A percentile compares a stretch with the other conserved stretches of the same genome.
Evolutionary conservation across 805 yeast species (phyloP).

Genomic region (Middelhovenomyces tepae): DNA sequence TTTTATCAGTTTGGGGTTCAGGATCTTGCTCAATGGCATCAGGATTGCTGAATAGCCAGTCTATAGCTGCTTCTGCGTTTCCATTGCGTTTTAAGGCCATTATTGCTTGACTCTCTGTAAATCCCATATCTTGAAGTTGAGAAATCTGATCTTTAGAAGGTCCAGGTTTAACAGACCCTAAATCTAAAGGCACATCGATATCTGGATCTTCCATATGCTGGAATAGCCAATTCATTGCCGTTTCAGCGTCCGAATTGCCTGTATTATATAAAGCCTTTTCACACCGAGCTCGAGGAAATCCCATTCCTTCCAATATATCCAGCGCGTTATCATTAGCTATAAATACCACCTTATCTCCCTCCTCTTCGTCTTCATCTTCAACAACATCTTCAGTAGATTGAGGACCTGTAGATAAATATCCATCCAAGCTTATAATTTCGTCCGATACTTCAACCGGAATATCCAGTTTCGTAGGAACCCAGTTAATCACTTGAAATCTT

Average conservation of each 20-base stretch:
- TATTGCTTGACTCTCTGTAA: slow-evolving; percentile 50
- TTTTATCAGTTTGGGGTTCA: slow-evolving; percentile 5
- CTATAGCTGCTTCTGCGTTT: slow-evolving; percentile 70
- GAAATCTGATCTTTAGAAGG: slow-evolving; percentile 33
- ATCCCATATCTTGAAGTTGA: slow-evolving; percentile 68
- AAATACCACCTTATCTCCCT: slow-evolving; percentile 27
- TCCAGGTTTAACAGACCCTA: slow-evolving; percentile 19
- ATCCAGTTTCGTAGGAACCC: slow-evolving; percentile 81
- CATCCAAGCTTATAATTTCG: slow-evolving; percentile 36
- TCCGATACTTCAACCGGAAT: slow-evolving; percentile 56
- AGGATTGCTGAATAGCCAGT: slow-evolving; percentile 82
- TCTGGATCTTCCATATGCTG: slow-evolving; percentile 80
- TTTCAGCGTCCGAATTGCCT: slow-evolving; percentile 55
- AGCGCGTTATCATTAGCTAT: slow-evolving; percentile 47
- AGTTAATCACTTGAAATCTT: slow-evolving; percentile 73
- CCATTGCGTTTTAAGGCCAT: slow-evolving; percentile 60
- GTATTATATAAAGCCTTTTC: slow-evolving; percentile 63
- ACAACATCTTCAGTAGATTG: slow-evolving; percentile 34
- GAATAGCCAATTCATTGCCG: slow-evolving; percentile 85
- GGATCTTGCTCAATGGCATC: slow-evolving; percentile 54
- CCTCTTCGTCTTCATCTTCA: slow-evolving; percentile 30
- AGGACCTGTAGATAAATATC: slow-evolving; percentile 35
- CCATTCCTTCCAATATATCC: slow-evolving; percentile 62
- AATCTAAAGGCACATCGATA: slow-evolving; percentile 54
- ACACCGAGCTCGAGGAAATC: slow-evolving; percentile 66